A percentile compares a stretch with the other conserved stretches of the same genome.
Conservation (phyloP, 202 grass and related monocot species). For the Panicum virgatum region DNA sequence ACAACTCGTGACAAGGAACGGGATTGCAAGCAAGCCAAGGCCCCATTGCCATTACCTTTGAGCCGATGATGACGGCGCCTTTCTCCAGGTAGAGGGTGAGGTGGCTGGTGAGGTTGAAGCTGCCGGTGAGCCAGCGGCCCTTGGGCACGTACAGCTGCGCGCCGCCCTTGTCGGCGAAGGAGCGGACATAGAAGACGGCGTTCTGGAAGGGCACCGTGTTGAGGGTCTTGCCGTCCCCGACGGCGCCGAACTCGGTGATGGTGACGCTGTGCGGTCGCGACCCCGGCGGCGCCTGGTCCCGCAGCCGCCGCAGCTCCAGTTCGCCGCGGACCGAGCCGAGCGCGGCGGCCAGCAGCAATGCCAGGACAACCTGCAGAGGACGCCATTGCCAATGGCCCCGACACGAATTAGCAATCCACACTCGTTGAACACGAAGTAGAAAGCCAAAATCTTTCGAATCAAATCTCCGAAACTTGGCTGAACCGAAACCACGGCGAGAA, state of each 20-base stretch:
- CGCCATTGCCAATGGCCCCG: constrained; percentile 42
- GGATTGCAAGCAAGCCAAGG: constrained; percentile 20
- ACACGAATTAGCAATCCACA: constrained; percentile 37
- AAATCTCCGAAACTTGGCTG: not conserved
- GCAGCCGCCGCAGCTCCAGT: constrained; percentile 25
- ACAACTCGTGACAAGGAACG: constrained; percentile 34
- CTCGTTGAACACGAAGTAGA: not conserved
- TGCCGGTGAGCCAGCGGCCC: constrained; percentile 94
- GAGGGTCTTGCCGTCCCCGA: constrained; percentile 77
- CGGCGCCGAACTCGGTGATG: constrained; percentile 94
- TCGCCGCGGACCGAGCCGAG: constrained; percentile 12
- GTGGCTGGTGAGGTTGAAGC: constrained; percentile 94
- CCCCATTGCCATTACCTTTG: constrained; percentile 47
- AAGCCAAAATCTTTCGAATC: constrained; percentile 10
- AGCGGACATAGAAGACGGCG: constrained; percentile 87
- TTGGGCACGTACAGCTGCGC: constrained; percentile 92
- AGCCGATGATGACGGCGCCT: constrained; percentile 71
- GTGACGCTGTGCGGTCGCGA: constrained; percentile 84
- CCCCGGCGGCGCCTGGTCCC: constrained; percentile 33
- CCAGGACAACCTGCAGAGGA: constrained; percentile 40
- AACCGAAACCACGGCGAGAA: not conserved
- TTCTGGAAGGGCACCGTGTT: constrained; percentile 96
- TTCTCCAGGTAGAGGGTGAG: constrained; percentile 83
- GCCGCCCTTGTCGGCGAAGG: constrained; percentile 93
- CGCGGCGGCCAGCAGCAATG: constrained; percentile 39